These are phyloP conservation scores for Ambrosiella beaveri DNA, from an alignment of 2,329 filamentous ascomycete genomes.

Conservation along the genomic window DNA sequence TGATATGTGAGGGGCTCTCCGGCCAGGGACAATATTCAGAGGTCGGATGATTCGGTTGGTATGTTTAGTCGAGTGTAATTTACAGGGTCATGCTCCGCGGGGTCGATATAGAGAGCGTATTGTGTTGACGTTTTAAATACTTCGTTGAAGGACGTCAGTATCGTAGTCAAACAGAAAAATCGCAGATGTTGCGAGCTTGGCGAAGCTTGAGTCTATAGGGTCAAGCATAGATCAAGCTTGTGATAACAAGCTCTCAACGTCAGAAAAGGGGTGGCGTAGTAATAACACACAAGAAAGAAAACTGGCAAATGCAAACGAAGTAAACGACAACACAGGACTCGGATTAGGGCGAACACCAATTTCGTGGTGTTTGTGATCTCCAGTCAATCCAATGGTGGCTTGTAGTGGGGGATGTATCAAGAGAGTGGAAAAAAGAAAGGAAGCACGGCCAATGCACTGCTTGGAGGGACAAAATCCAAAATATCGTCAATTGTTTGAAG, in stretches of 20 bases:
- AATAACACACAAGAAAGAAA: background rate
- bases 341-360: background rate
- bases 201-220: background rate
- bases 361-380: background rate
- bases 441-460: background rate
- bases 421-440: background rate
- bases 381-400: background rate
- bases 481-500: background rate
- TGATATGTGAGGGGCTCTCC: constrained; percentile 14
- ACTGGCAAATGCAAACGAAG: background rate
- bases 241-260: background rate
- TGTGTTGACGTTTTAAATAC: no score
- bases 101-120: background rate
- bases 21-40: background rate
- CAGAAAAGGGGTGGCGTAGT: background rate
- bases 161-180: no score
- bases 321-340: background rate
- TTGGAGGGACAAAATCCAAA: background rate
- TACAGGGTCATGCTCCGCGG: background rate
- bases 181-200: background rate
- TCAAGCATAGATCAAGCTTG: background rate
- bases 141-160: no score
- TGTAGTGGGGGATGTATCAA: background rate
- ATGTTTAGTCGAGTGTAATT: background rate
- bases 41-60: background rate